Conservation (phyloP, 2,329 filamentous ascomycete species). For the Grosmannia serpens region DNA sequence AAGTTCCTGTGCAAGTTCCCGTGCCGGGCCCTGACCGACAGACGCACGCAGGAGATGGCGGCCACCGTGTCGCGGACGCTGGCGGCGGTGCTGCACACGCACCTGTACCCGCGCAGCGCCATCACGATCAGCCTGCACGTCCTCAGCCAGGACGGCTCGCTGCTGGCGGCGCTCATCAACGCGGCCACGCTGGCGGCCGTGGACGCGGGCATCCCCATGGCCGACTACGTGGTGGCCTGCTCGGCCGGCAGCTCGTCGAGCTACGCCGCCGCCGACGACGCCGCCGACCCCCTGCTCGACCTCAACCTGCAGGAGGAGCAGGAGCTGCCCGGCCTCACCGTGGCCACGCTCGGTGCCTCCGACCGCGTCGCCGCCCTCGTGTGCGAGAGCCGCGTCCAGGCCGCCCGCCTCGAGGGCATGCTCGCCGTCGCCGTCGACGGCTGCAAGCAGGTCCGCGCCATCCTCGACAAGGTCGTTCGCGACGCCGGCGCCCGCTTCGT, state of each 20-base stretch:
- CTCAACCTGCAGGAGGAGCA: constrained; percentile 71
- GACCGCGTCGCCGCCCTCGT: constrained; percentile 70
- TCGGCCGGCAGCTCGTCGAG: constrained; percentile 71
- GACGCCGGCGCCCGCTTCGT: constrained; percentile 56
- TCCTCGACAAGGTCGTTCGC: constrained; percentile 71
- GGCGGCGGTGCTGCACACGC: constrained; percentile 65
- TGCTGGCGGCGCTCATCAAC: constrained; percentile 84
- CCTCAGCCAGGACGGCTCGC: constrained; percentile 77
- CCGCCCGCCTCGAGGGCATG: constrained; percentile 77
- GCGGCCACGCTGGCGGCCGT: constrained; percentile 84
- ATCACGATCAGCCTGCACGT: constrained; percentile 80
- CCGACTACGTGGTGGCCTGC: constrained; percentile 78
- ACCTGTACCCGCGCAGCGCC: constrained; percentile 78
- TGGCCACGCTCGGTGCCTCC: constrained; percentile 63
- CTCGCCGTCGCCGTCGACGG: constrained; percentile 84
- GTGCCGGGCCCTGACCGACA: constrained; percentile 26
- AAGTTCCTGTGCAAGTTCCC: too few species aligned
- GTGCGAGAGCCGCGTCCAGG: constrained; percentile 82
- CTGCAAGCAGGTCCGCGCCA: constrained; percentile 71
- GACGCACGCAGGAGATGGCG: constrained; percentile 70
- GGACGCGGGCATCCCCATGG: constrained; percentile 92
- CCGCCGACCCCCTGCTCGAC: constrained; percentile 67
- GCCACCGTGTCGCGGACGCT: constrained; percentile 70
- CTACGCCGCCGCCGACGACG: constrained; percentile 52
- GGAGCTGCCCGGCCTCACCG: constrained; percentile 79